Conservation (phyloP, 2,329 filamentous ascomycete genomes). For the Apiospora aurea region DNA sequence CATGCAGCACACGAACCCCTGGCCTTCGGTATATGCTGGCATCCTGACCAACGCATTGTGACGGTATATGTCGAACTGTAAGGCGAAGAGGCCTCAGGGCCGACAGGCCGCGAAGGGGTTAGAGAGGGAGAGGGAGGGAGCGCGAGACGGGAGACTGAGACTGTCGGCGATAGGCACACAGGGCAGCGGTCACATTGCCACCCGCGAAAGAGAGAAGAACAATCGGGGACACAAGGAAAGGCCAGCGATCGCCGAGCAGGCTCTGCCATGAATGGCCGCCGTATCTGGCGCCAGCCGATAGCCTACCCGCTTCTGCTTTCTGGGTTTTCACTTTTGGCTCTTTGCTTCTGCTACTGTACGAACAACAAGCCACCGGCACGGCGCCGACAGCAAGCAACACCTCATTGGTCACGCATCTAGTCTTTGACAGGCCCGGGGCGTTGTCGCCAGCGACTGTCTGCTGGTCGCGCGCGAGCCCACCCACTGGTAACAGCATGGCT, state of each 20-base stretch:
- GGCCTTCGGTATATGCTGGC: not conserved
- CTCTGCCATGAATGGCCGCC: not conserved
- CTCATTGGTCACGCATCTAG: slow-evolving; percentile 5
- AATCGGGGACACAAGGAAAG: not conserved
- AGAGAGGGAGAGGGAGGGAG: not conserved
- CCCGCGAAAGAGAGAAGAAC: not conserved
- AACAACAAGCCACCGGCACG: not conserved
- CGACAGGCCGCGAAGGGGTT: no score
- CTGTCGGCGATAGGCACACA: slow-evolving; percentile 1
- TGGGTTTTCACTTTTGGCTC: no score
- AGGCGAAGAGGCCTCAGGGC: not conserved
- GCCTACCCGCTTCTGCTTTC: not conserved
- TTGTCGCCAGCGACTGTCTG: not conserved
- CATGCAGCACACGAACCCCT: not conserved
- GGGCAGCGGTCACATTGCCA: slow-evolving; percentile 18
- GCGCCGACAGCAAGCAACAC: not conserved
- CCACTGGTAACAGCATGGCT: not conserved
- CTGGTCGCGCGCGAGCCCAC: not conserved
- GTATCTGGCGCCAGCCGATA: not conserved
- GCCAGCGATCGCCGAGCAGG: not conserved
- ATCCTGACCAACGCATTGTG: not conserved
- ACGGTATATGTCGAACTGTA: not conserved
- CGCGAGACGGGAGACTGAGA: not conserved
- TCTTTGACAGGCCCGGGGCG: not conserved
- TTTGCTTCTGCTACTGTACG: slow-evolving; percentile 12